Base-by-base conservation (phyloP, 2,329 filamentous ascomycete genomes). In the Onygenales sp. region DNA sequence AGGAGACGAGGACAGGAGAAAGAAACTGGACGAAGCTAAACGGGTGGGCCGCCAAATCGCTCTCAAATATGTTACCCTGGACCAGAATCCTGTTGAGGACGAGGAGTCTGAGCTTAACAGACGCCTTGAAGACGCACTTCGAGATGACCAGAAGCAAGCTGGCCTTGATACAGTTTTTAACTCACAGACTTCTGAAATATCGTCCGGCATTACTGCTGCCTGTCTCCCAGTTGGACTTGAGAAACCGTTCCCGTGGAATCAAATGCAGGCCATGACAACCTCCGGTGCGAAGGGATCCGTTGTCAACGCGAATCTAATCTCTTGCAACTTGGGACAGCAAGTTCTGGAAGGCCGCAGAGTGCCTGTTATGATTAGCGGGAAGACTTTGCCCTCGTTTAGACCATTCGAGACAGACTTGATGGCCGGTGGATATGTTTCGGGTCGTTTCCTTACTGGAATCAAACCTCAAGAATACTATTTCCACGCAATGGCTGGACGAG, bases 181-280 rank as follows among this genome's bases (percentile, higher is more conserved):
- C 65, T 77, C 80, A 31, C 78, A 78, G 49, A 86, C 83, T 49
- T 77, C 77, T 10, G 71, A 79, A 3, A 80, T 98, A 31, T 96
- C 92, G 3, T 84, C 87, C 13, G 80, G 77, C 1, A 85, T 97
- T 44, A 95, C 91, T 8, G 77, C 77, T 46, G 80, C 81, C 2
- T 95, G 90, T 70, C 78, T 98, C 59, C 93, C 93, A 0, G 72
- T 75, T 17, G 89, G 88, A 42, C 80, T 98, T 32, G 84, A 88
- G 63, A 98, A 97, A 72, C 82, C 87, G 6, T 98, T 98, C 70
- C 93, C 93, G 1, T 86, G 86, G 65, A 98, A 98, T 65, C 92
- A 97, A 72, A 98, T 98, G 92, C 93, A 98, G 76, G 84, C 88
- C 59, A 98, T 98, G 93, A 98, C 93, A 21, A 87, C 86, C 11